These are phyloP conservation scores for Notholithocarpus densiflorus DNA, from an alignment of 306 rosid genomes.

Conservation along the genomic window DNA sequence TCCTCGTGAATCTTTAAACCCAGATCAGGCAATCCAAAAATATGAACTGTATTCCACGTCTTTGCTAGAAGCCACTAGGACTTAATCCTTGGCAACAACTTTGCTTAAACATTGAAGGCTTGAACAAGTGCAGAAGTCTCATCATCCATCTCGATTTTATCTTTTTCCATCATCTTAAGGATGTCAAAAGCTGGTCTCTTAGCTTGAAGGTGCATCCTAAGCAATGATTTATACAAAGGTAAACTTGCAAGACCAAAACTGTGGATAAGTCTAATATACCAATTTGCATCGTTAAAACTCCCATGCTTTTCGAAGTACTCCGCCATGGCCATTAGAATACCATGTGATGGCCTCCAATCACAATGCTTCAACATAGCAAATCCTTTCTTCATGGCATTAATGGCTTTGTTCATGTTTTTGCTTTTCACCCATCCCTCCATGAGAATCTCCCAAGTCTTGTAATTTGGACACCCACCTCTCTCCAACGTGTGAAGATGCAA, in stretches of 20 bases:
- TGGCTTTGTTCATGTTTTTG: conserved; percentile 51
- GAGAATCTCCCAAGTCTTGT: conserved; percentile 92
- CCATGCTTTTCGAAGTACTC: conserved; percentile 51
- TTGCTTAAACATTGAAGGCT: conserved; percentile 23
- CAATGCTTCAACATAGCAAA: conserved; percentile 43
- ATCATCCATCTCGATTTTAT: conserved; percentile 48
- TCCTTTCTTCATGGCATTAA: conserved; percentile 56
- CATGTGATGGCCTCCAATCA: conserved; percentile 60
- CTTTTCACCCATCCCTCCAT: conserved; percentile 63
- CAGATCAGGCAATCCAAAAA: neutral
- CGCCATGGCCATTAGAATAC: conserved; percentile 46
- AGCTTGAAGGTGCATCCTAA: conserved; percentile 49
- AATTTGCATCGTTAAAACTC: conserved; percentile 44
- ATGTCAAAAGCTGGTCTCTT: conserved; percentile 39
- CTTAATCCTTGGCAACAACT: neutral
- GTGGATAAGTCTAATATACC: conserved; percentile 38
- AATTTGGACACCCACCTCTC: conserved; percentile 76
- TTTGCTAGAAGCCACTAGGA: conserved; percentile 7
- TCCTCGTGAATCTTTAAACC: neutral
- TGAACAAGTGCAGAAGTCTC: conserved; percentile 47
- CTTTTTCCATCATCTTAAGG: conserved; percentile 55
- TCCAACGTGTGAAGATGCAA: conserved; percentile 64
- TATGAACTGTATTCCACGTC: neutral
- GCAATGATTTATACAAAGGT: conserved; percentile 52
- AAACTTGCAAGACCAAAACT: conserved; percentile 43